Base-by-base conservation (phyloP, 495 filamentous ascomycete species). In the Chaetomium cochliodes region DNA sequence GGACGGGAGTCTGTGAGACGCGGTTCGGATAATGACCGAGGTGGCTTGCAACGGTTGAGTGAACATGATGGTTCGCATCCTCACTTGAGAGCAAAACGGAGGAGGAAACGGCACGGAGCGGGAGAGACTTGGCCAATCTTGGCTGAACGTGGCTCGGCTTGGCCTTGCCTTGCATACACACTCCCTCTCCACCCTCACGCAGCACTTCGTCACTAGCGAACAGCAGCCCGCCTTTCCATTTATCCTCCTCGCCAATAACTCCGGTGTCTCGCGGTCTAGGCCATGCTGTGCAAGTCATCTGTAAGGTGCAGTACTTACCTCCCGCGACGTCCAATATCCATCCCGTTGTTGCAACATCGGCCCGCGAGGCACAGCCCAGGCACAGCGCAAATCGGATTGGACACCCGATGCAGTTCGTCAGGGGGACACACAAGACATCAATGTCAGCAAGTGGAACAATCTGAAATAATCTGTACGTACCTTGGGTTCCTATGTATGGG, bases 21-120 rank as follows among this genome's bases (percentile, higher is more conserved):
- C 56, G 56, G 56, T 12, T 58, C 55, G 55, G 55, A 44, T 44
- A 57, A 12, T 22, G 39, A 22, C 28, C 28, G 55, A 37, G 33
- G 33, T 37, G 33, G 33, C 33, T 37, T 37, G 33, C 33, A 37
- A 12, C 33, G 33, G 33, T 37, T 37, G 6, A 30, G 33, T 11
- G 33, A 37, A 3, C 28, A 3, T 30, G 33, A 11, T 37, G 33
- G 33, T 37, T 37, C 33, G 33, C 33, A 37, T 37, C 33, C 5
- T 11, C 33, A 37, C 1, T 37, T 8, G 11, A 37, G 9, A 37
- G 20, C 5, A 30, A 53, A 53, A 53, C 51, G 51, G 51, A 30
- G 25, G n/a, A 50, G 16, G 33, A 30, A 53, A 30, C 51, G 25
- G 51, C 16, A 11, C 11, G 28, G 23, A n/a, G 5, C 25, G 16